Evolutionary conservation across 169 alveolate genomes (phyloP).

Genomic region (Babesia gibsoni): DNA sequence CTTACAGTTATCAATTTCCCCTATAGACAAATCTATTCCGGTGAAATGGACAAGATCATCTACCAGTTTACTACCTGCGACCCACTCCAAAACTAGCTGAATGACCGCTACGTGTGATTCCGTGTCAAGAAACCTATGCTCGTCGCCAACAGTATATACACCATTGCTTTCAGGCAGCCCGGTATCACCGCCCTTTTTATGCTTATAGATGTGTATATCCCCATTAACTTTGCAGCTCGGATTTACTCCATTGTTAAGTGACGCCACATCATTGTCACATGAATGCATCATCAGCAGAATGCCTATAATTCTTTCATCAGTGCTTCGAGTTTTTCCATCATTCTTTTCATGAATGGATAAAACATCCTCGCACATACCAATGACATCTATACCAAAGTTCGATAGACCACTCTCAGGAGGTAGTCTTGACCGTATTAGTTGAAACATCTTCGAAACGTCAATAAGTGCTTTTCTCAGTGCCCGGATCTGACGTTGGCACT

Average conservation of each 20-base stretch:
- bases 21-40: conserved; percentile 13
- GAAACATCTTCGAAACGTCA: not conserved
- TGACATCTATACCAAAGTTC: not conserved
- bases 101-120: too few species aligned
- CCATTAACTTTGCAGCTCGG: too few species aligned
- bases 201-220: too few species aligned
- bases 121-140: too few species aligned
- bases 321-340: not conserved
- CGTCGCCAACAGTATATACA: too few species aligned
- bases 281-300: too few species aligned
- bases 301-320: not conserved
- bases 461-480: not conserved
- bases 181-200: too few species aligned
- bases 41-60: not conserved
- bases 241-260: too few species aligned
- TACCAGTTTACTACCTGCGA: not conserved
- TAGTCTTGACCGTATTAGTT: not conserved
- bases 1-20: not conserved
- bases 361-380: not conserved
- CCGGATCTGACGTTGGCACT: not conserved
- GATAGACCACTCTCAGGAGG: not conserved
- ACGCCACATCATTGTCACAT: too few species aligned
- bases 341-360: not conserved
- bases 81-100: not conserved
- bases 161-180: too few species aligned